These are phyloP conservation scores for Lentinula boryana DNA, from an alignment of 768 basidiomycete species.

Conservation along the genomic window DNA sequence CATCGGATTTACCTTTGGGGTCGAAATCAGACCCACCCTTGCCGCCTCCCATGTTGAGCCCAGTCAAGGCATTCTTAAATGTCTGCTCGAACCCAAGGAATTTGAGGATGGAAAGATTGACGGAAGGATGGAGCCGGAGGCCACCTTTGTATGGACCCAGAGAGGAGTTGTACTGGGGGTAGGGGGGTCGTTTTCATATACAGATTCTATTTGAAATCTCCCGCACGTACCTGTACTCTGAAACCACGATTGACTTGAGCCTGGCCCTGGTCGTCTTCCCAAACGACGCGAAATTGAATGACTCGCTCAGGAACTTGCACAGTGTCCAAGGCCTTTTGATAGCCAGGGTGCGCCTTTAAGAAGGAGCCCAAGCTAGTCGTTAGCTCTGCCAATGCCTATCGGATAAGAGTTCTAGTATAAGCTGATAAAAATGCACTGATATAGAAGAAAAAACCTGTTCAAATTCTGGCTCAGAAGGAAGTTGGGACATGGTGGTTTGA, in stretches of 20 bases:
- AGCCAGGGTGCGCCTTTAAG: conserved; percentile 60
- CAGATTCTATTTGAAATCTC: too few relatives aligned
- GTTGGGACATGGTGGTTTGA: conserved; percentile 1
- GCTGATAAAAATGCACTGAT: background rate
- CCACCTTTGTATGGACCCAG: conserved; percentile 78
- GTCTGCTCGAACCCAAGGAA: conserved; percentile 81
- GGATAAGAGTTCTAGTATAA: background rate
- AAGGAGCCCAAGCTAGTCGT: conserved; percentile 56
- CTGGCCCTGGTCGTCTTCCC: conserved; percentile 66
- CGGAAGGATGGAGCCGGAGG: conserved; percentile 71
- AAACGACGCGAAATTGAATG: conserved; percentile 67
- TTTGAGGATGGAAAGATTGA: conserved; percentile 79
- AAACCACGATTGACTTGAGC: conserved; percentile 69
- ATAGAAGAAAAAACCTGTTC: conserved; percentile 21
- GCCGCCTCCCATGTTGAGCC: conserved; percentile 71
- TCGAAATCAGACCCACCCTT: conserved; percentile 80
- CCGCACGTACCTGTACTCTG: conserved; percentile 57
- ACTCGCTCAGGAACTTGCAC: conserved; percentile 52
- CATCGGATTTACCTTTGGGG: conserved; percentile 76
- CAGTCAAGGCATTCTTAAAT: conserved; percentile 78
- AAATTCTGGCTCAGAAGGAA: conserved; percentile 41
- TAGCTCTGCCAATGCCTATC: conserved; percentile 61
- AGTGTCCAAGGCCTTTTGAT: conserved; percentile 61
- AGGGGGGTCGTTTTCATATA: too few relatives aligned
- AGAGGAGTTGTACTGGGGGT: conserved; percentile 61